A percentile compares a stretch with the other conserved stretches of the same genome.
These are phyloP conservation scores for barrel medic (Medicago truncatula) DNA, from an alignment of 306 rosid genomes.

Conservation along the genomic window DNA sequence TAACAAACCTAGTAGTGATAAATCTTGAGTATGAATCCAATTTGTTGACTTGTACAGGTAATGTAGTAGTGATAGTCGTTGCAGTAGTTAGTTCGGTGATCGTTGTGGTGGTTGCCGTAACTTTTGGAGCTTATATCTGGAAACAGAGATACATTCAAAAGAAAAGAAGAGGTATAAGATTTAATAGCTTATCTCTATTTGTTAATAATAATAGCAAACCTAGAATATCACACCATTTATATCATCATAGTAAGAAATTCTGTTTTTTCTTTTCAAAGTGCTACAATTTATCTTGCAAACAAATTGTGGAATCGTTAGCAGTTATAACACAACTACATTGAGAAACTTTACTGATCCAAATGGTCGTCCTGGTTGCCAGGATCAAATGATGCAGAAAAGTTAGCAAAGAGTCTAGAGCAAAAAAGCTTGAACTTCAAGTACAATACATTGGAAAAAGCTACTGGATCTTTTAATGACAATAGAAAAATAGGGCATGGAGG, in stretches of 20 bases:
- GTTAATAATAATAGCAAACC: neutral
- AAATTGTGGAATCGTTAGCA: neutral
- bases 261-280: no score
- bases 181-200: slow-evolving; percentile 4
- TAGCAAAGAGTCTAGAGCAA: slow-evolving; percentile 67
- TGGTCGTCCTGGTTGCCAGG: slow-evolving; percentile 48
- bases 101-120: slow-evolving; percentile 57
- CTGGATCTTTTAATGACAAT: slow-evolving; percentile 59
- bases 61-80: slow-evolving; percentile 52
- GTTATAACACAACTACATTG: neutral
- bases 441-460: slow-evolving; percentile 86
- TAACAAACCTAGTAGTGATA: neutral
- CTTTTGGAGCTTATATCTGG: slow-evolving; percentile 69
- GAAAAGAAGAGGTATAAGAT: slow-evolving; percentile 78
- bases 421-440: slow-evolving; percentile 90
- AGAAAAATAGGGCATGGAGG: slow-evolving; percentile 98
- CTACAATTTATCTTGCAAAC: neutral
- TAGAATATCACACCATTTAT: no score
- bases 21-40: slow-evolving; percentile 33
- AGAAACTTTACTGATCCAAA: slow-evolving; percentile 30
- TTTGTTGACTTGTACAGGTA: slow-evolving; percentile 60
- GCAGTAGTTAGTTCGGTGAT: slow-evolving; percentile 71
- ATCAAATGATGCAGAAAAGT: slow-evolving; percentile 69
- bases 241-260: no score
- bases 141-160: slow-evolving; percentile 74